Base-by-base conservation (phyloP, 2,329 filamentous ascomycete genomes). In the Escovopsis sp. region DNA sequence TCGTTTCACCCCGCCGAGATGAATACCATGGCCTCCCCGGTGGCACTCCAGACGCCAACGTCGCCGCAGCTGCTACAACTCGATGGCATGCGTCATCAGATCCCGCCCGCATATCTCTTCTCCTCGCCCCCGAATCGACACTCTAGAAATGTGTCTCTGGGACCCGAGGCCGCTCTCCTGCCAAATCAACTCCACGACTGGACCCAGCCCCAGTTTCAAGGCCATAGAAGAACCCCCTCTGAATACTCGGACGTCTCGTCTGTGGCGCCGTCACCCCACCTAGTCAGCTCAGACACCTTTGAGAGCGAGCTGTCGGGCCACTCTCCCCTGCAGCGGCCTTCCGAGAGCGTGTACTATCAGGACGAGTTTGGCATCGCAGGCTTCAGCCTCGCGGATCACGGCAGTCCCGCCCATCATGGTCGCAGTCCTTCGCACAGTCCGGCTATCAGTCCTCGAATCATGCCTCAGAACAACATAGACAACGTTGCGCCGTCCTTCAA, bases 191-290 rank as follows among this genome's bases (percentile, higher is more conserved):
- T 65, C 33, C 47, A 46, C 35, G 69, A 74, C 39, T 75, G 70
- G 70, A 63, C 46, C 29, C 63, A 65, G 37, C 57, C 63, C 12
- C 68, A 72, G 40, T 94, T 93, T 50, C 79, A 83, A 45, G 67
- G 72, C n/a, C 88, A 94, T 53, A 72, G 86, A 46, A 75, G 87
- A 49, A 77, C 74, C 27, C 82, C 84, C 1, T 94, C 87, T n/a
- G 88, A 94, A 47, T 85, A 79, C 49, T 94, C 86, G 3, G 88
- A 94, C 45, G 78, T 94, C 5, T 94, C 79, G 5, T 93, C 85
- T 14, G 82, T 78, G 13, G 77, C 82, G 16, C 81, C 78, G 17
- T 94, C 88, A 14, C 88, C 88, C 4, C 85, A 84, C 50, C 60
- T 94, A 38, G 71, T 70, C 19, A 79, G 79, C 45, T 70, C 80